Percentiles rank a stretch among this genome's conserved stretches.
phyloP scores from a whole-genome alignment of 352 stramenopile genomes.

The Phytophthora ohioensis region DNA sequence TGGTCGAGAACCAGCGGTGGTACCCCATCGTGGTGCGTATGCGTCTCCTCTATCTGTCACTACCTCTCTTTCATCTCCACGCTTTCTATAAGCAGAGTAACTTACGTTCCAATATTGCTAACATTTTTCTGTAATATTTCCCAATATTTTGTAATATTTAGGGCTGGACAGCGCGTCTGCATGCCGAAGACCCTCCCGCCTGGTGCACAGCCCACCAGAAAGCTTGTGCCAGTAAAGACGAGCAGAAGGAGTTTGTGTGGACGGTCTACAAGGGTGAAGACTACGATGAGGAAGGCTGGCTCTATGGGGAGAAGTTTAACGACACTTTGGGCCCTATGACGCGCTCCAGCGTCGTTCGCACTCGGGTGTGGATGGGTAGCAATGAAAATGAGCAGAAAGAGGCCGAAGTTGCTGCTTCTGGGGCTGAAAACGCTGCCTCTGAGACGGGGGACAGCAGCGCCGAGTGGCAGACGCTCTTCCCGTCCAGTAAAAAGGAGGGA shows the following conservation, averaged over 20 bases:
- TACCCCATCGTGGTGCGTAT: conserved; percentile 76
- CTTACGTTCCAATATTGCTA: conserved; percentile 4
- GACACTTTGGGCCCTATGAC: conserved; percentile 74
- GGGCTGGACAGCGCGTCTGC: conserved; percentile 78
- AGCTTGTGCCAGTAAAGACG: conserved; percentile 56
- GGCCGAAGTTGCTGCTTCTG: conserved; percentile 1
- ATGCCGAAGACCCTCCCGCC: conserved; percentile 73
- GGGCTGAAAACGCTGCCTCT: conserved; percentile 4
- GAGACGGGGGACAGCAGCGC: conserved; percentile 25
- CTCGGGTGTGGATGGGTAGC: conserved; percentile 78
- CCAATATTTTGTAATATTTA: conserved; percentile 30
- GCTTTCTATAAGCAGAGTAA: conserved; percentile 3
- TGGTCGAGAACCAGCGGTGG: conserved; percentile 91
- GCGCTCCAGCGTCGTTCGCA: conserved; percentile 73
- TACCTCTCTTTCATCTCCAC: not conserved
- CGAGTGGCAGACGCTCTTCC: conserved; percentile 59
- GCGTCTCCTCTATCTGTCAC: conserved; percentile 7
- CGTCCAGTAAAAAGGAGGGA: conserved; percentile 21
- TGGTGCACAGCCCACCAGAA: conserved; percentile 67
- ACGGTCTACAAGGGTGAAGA: conserved; percentile 85
- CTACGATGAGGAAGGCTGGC: conserved; percentile 88
- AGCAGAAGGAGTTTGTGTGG: conserved; percentile 74
- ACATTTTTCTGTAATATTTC: conserved; percentile 7
- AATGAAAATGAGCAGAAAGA: conserved; percentile 45
- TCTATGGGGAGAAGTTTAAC: conserved; percentile 78